Evolutionary conservation across 2,329 filamentous ascomycete species (phyloP).

Genomic region (Hymenoscyphus occultus): DNA sequence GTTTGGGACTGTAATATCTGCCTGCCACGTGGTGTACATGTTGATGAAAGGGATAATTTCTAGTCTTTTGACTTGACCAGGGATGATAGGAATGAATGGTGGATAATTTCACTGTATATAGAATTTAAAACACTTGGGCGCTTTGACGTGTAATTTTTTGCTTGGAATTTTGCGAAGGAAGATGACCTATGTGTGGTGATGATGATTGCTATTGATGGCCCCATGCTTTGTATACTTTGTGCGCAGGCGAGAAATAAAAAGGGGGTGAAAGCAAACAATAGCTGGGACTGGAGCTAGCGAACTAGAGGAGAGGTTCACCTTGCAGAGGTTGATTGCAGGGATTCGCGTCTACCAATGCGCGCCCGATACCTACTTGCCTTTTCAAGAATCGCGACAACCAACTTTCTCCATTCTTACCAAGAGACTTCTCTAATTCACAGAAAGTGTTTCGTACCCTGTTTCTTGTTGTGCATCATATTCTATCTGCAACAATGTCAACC

Average conservation of each 20-base stretch:
- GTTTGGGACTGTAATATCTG: constrained; percentile 11
- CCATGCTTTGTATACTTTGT: background rate
- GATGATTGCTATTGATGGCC: background rate
- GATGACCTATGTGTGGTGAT: background rate
- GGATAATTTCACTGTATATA: background rate
- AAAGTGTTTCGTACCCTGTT: background rate
- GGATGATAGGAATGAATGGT: constrained; percentile 2
- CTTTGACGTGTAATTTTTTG: background rate
- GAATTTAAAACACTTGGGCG: too few relatives aligned
- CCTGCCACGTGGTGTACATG: constrained; percentile 2
- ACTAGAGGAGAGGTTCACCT: background rate
- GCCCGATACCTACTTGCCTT: background rate
- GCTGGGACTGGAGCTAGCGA: too few relatives aligned
- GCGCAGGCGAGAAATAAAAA: background rate
- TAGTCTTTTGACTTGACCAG: constrained; percentile 7
- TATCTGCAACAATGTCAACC: background rate
- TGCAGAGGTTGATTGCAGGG: background rate
- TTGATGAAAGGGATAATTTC: constrained; percentile 6
- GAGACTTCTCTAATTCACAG: background rate
- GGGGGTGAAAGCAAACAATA: background rate
- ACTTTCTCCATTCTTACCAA: background rate
- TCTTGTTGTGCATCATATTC: background rate
- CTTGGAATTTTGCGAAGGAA: background rate
- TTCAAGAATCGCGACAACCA: background rate
- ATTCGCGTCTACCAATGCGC: constrained; percentile 4